Base-by-base conservation (phyloP, 148 eudicot species). In the Vaccinium corymbosum region DNA sequence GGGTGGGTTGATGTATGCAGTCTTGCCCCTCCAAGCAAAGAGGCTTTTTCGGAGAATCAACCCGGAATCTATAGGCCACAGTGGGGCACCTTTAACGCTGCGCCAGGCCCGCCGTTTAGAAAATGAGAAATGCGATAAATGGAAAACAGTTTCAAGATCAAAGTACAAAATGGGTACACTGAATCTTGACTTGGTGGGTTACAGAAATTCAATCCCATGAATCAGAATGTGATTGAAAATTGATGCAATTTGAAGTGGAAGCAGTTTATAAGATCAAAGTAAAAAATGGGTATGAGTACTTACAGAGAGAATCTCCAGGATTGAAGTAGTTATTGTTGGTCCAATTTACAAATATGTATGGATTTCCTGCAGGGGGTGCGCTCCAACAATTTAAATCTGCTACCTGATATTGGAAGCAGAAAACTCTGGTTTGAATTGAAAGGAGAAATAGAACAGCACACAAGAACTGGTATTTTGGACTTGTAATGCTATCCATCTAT, bases 321-420 rank as follows among this genome's bases (percentile, higher is more conserved):
- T 72, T 88, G 93, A 94, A 86, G 76, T 14, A 50, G 85, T 90
- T 91, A 7, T 85, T 27, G 50, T 93, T 89, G 84, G 97, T 85
- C 95, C 98, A 96, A 68, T 89, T 88, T 83, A 83, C 20, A 88
- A 93, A 96, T 76, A 93, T 86, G 64, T 93, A 81, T 20, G 89
- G 89, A 81, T 92, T 90, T 46, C 91, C 84, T 1, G 91, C 52
- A 57, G 93, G 82, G 46, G 99, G 99, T n/a, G 91, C 74, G 79
- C 88, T 90, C 99, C 99, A 96, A 25, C 87, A 88, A 84, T 89
- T 75, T 70, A 96, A 89, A 89, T 94, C 94, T 73, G 97, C 98
- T 17, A 96, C 99, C 88, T 96, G 89, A 92, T 91, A 89, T 79
- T 86, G 89, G 79, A 56, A 84, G 87, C 95, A 84, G 0, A 79